Conservation (phyloP, 352 stramenopile genomes). For the Sclerospora graminicola region DNA sequence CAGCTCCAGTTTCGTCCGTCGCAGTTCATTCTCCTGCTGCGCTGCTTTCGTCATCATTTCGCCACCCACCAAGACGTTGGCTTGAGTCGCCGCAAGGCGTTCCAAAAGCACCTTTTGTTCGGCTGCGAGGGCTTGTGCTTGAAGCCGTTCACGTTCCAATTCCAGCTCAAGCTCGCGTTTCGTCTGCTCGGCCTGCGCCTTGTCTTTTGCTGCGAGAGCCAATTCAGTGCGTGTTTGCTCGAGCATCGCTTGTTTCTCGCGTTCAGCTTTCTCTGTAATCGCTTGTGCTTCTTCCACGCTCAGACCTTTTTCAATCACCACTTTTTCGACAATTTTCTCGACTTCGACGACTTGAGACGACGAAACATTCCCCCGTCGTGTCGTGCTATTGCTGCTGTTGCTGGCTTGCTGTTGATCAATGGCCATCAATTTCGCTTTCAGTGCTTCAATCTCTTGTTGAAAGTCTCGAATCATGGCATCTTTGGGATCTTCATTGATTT, state of each 20-base stretch:
- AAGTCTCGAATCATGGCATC: conserved; percentile 97
- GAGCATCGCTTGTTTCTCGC: conserved; percentile 69
- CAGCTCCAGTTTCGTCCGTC: too few relatives aligned
- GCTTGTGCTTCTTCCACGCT: conserved; percentile 67
- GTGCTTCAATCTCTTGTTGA: conserved; percentile 92
- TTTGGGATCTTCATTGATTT: conserved; percentile 98
- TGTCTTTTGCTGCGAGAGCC: conserved; percentile 62
- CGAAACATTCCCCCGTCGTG: too few relatives aligned
- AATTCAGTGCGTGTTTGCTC: conserved; percentile 63
- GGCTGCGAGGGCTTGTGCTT: conserved; percentile 49
- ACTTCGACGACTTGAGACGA: conserved; percentile 45
- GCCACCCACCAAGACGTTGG: too few relatives aligned
- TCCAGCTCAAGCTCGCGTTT: conserved; percentile 80
- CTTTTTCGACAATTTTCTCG: conserved; percentile 78
- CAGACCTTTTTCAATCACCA: conserved; percentile 76
- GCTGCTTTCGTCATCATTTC: too few relatives aligned
- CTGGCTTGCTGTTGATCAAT: conserved; percentile 44
- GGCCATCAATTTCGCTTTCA: conserved; percentile 81
- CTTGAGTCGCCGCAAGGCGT: too few relatives aligned
- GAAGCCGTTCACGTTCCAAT: conserved; percentile 82
- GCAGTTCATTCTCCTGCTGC: too few relatives aligned
- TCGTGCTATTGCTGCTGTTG: conserved; percentile 5
- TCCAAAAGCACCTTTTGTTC: too few relatives aligned
- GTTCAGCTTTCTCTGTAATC: conserved; percentile 60
- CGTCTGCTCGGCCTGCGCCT: conserved; percentile 73